Base-by-base conservation (phyloP, 805 yeast species). In the Martiniozyma abietophila region DNA sequence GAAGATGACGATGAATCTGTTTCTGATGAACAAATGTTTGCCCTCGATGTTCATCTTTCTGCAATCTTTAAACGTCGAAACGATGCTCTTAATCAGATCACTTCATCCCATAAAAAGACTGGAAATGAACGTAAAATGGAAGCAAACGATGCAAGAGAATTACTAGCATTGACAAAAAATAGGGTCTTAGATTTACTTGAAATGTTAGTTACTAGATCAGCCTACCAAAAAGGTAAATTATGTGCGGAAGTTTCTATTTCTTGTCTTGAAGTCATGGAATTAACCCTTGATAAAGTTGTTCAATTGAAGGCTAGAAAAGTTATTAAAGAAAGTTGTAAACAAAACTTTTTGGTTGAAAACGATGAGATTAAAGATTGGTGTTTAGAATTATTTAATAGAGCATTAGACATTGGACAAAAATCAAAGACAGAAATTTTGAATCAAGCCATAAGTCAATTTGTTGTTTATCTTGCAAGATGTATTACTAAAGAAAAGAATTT, bases 11-110 rank as follows among this genome's bases (percentile, higher is more conserved):
- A 72, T 18, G 94, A 82, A 45, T 76, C 89, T 0, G 83, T 86
- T 94, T 94, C 88, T 40, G 96, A 88, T 56, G 96, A 88, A 48
- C 86, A 86, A 53, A 89, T 89, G 97, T 76, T 86, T 78, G 94
- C 88, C 15, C 71, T 89, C 47, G 97, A 89, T 52, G 81, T 69
- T 16, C 92, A 85, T 41, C 62, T 89, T 20, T 73, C 96, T 0
- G 69, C 69, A 35, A 89, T 89, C 36, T 89, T 89, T 67, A 74
- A 80, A 49, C 89, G 85, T 48, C 72, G 96, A 47, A 74, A 76
- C 45, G 76, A 72, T 40, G 80, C 82, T 0, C 55, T 84, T 35
- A 57, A 73, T 8, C 52, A 51, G 6, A 45, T 62, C 18, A 61
- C 62, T 21, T 59, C 71, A 3, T 69, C 69, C 5, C 37, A 35